phyloP scores from a whole-genome alignment of 1,139 yeast species.

The Debaryomyces sp. region DNA sequence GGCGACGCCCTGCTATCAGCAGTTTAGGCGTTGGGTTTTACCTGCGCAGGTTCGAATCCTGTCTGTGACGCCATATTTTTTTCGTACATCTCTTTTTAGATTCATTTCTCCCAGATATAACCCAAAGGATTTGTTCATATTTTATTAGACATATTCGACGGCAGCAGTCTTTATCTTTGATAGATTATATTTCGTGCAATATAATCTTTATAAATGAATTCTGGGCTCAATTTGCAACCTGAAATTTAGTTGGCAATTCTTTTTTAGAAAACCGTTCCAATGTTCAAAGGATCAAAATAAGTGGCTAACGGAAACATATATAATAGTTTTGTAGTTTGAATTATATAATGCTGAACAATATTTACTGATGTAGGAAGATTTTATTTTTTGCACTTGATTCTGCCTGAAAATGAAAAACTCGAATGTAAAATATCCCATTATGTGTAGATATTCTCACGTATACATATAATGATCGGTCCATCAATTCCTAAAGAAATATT shows the following conservation, averaged over 20 bases:
- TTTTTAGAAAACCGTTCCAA: not conserved
- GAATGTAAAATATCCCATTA: not conserved
- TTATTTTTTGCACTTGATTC: not conserved
- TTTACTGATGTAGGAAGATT: not conserved
- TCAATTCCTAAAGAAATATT: constrained; percentile 10
- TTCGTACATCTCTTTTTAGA: not conserved
- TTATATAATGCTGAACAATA: not conserved
- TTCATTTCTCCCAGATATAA: not conserved
- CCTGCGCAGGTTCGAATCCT: constrained; percentile 91
- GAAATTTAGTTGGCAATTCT: not conserved
- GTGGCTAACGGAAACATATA: not conserved
- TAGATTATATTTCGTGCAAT: no score
- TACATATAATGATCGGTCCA: constrained; percentile 13
- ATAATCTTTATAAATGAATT: not conserved
- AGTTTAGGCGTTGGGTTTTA: constrained; percentile 74
- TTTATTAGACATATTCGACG: no score
- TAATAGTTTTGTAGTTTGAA: not conserved
- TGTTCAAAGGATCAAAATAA: not conserved
- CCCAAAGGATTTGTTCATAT: not conserved
- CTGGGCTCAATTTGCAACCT: not conserved
- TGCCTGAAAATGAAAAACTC: not conserved
- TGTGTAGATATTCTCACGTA: not conserved
- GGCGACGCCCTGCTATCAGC: constrained; percentile 65
- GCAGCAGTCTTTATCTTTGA: no score
- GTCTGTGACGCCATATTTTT: constrained; percentile 68